Evolutionary conservation across 192 early-diverging fungal species (phyloP), one percentile per base, ranked within the genome.

Genomic region (Phlyctochytrium planicorne): DNA sequence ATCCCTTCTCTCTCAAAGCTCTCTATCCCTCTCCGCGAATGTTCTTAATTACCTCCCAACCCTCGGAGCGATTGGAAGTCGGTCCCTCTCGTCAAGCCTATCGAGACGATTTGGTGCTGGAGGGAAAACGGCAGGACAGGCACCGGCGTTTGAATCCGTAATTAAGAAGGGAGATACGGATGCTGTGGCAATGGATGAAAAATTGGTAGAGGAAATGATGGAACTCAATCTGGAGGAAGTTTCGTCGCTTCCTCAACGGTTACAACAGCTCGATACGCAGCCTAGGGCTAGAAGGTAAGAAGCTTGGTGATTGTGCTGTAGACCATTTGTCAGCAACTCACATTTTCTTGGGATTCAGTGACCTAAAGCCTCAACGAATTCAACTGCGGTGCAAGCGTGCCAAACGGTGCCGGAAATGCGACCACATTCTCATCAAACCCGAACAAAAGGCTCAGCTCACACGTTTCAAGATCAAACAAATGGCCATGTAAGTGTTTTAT

Each of bases 351-450:
- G 74, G 29, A 32, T 53, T 40, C 20, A 84, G 84, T 14, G 71
- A 83, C n/a, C 69, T 91, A 3, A 80, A 85, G 53, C 96, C 96
- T 14, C 91, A 92, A 73, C 88, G 94, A 16, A 86, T 96, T 37
- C 89, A 90, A 53, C 82, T 98, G 34, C 86, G 91, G 34, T 94
- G 91, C 65, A 95, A 95, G 73, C 86, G 89, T 29, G 80, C 90
- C 0, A 93, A 94, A 35, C 85, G 92, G 33, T 98, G 96, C 73
- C 85, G 92, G 35, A 71, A 80, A 2, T 98, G 96, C 81, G 87
- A 91, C 35, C 90, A 94, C 71, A 90, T 95, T 40, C 78, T 98
- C 24, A 89, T 94, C 63, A 96, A 95, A 70, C 94, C 96, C 0
- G 93, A 96, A 63, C 88, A 89, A 71, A 96, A 95, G 69, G 92